Evolutionary conservation across 2,329 filamentous ascomycete species (phyloP).

Genomic region (Zalaria obscura): DNA sequence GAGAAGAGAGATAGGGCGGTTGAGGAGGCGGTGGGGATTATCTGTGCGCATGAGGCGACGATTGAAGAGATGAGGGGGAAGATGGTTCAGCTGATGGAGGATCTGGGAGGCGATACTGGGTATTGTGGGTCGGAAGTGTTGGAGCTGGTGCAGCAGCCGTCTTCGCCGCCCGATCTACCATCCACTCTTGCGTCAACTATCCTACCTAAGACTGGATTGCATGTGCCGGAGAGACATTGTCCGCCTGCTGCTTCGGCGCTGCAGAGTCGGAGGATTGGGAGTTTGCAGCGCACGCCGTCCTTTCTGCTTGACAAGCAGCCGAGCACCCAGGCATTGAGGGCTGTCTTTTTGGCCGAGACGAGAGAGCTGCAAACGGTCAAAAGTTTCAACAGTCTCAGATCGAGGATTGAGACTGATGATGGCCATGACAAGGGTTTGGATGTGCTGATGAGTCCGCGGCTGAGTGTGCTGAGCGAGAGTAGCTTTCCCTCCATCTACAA

Average conservation of each 20-base stretch:
- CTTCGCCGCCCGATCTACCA: constrained; percentile 8
- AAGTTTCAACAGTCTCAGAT: constrained; percentile 21
- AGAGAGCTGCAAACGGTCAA: constrained; percentile 16
- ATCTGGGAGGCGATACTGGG: constrained; percentile 16
- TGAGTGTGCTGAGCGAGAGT: constrained; percentile 22
- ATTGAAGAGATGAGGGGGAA: constrained; percentile 20
- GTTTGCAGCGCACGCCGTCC: constrained; percentile 12
- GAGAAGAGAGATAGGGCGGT: constrained; percentile 57
- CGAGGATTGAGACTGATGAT: constrained; percentile 13
- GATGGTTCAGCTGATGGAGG: constrained; percentile 12
- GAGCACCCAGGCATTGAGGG: constrained; percentile 19
- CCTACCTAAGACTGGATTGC: neutral
- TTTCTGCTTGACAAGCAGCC: constrained; percentile 17
- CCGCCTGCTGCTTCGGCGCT: neutral
- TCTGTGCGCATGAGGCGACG: constrained; percentile 46
- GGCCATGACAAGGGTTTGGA: constrained; percentile 13
- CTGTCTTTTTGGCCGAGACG: constrained; percentile 17
- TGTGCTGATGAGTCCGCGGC: constrained; percentile 16
- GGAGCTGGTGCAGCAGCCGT: constrained; percentile 14
- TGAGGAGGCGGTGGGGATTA: constrained; percentile 56
- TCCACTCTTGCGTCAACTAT: neutral
- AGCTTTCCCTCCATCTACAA: constrained; percentile 23
- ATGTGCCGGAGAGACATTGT: neutral
- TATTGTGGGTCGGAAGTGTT: constrained; percentile 19
- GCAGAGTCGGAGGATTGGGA: neutral